These are phyloP conservation scores for Suillus paluster DNA, from an alignment of 768 basidiomycete species.

Conservation along the genomic window DNA sequence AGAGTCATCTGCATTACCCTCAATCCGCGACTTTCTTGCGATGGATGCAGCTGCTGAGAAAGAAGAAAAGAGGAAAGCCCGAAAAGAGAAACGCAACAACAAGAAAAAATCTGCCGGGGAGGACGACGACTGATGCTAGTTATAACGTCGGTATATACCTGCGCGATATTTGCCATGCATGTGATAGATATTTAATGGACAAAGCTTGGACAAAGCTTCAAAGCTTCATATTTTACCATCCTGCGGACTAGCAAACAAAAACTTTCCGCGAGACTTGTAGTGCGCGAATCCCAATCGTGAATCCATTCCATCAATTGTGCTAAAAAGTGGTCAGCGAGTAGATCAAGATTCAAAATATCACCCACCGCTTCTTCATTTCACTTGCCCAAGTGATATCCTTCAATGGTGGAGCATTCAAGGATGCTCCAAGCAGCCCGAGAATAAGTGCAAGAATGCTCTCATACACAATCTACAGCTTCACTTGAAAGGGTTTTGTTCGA, in stretches of 20 bases:
- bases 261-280: conserved; percentile 60
- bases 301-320: conserved; percentile 79
- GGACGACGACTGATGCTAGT: conserved; percentile 35
- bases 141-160: conserved; percentile 6
- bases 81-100: conserved; percentile 75
- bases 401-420: conserved; percentile 66
- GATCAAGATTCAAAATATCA: conserved; percentile 7
- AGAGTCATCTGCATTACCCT: conserved; percentile 78
- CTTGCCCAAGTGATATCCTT: conserved; percentile 90
- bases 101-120: conserved; percentile 37
- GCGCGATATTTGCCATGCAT: conserved; percentile 1
- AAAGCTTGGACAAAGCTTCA: too few relatives aligned
- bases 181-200: background rate
- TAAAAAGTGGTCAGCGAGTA: conserved; percentile 28
- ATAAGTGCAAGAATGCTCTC: conserved; percentile 68
- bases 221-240: conserved; percentile 10
- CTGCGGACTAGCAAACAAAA: conserved; percentile 29
- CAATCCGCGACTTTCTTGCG: conserved; percentile 81
- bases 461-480: conserved; percentile 57
- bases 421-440: conserved; percentile 74
- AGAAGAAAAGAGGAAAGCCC: conserved; percentile 68
- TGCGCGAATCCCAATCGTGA: conserved; percentile 65
- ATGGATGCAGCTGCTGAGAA: conserved; percentile 72
- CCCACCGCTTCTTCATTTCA: conserved; percentile 84
- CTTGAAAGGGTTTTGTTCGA: background rate